Conservation (phyloP, 345 rosid species). For the Lepidium aucheri region DNA sequence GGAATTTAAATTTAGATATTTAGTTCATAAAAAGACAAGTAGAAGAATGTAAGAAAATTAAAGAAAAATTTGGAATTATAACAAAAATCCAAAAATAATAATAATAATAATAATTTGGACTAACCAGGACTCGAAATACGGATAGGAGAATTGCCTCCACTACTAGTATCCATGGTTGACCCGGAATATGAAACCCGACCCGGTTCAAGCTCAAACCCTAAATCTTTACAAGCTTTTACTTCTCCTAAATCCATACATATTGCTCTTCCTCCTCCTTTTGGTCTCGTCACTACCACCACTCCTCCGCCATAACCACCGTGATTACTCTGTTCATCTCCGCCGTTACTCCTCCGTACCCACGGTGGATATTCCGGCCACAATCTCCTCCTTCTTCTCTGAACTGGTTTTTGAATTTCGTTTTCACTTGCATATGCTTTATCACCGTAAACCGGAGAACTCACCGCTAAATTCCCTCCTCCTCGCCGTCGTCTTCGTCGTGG, state of each 20-base stretch:
- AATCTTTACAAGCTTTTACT: conserved; percentile 85
- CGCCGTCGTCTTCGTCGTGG: conserved; percentile 12
- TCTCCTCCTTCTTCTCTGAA: conserved; percentile 32
- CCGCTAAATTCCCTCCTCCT: background rate
- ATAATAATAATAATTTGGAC: background rate
- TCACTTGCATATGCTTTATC: conserved; percentile 76
- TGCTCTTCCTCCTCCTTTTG: conserved; percentile 66
- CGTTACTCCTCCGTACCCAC: conserved; percentile 29
- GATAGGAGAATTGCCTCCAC: conserved; percentile 87
- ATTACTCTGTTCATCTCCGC: conserved; percentile 7
- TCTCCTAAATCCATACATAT: conserved; percentile 90
- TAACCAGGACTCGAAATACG: conserved; percentile 91
- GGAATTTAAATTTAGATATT: background rate
- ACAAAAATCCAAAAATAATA: background rate
- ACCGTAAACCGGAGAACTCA: conserved; percentile 2
- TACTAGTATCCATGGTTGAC: conserved; percentile 60
- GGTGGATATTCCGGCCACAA: conserved; percentile 26
- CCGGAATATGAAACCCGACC: conserved; percentile 36
- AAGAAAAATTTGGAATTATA: background rate
- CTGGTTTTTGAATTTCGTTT: conserved; percentile 43
- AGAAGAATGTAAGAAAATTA: background rate
- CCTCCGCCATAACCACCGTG: conserved; percentile 36
- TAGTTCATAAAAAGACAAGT: background rate
- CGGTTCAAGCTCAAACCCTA: conserved; percentile 79
- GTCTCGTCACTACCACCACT: conserved; percentile 70